Percentiles rank a stretch among this genome's conserved stretches.
Evolutionary conservation across 2,329 filamentous ascomycete genomes (phyloP).

Genomic region (Pestalotiopsis sp.): DNA sequence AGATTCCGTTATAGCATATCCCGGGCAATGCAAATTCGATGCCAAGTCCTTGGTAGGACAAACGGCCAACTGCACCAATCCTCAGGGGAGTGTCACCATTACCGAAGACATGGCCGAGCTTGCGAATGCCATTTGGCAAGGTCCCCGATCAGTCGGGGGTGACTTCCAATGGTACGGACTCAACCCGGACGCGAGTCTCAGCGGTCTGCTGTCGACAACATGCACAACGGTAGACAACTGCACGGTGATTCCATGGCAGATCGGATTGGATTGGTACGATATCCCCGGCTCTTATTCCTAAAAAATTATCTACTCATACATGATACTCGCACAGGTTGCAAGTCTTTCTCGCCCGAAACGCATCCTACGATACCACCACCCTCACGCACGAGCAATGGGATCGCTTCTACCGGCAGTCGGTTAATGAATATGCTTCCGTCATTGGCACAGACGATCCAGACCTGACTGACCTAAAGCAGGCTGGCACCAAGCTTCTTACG

Average conservation of each 20-base stretch:
- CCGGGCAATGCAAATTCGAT: constrained; percentile 5
- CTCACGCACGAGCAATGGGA: not conserved
- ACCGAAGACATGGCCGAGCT: not conserved
- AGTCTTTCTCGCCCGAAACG: constrained; percentile 4
- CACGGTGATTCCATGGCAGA: constrained; percentile 1
- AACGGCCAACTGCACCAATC: not conserved
- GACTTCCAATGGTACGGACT: constrained; percentile 8
- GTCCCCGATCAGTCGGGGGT: not conserved
- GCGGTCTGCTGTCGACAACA: not conserved
- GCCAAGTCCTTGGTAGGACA: not conserved
- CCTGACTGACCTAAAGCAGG: not conserved
- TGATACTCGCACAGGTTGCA: not conserved
- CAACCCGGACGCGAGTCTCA: not conserved
- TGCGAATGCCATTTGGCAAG: constrained; percentile 4
- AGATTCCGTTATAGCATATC: constrained; percentile 37
- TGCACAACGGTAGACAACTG: constrained; percentile 6
- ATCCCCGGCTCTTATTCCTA: not conserved
- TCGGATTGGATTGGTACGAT: not conserved
- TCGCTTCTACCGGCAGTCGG: constrained; percentile 5
- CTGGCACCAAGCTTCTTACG: not conserved
- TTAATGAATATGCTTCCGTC: constrained; percentile 4
- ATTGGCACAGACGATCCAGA: constrained; percentile 9
- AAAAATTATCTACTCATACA: not conserved
- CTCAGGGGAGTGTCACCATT: not conserved
- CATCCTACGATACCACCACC: not conserved